A percentile compares a stretch with the other conserved stretches of the same genome.
phyloP scores from a whole-genome alignment of 2,329 filamentous ascomycete genomes.

The Peltaster fructicola region DNA sequence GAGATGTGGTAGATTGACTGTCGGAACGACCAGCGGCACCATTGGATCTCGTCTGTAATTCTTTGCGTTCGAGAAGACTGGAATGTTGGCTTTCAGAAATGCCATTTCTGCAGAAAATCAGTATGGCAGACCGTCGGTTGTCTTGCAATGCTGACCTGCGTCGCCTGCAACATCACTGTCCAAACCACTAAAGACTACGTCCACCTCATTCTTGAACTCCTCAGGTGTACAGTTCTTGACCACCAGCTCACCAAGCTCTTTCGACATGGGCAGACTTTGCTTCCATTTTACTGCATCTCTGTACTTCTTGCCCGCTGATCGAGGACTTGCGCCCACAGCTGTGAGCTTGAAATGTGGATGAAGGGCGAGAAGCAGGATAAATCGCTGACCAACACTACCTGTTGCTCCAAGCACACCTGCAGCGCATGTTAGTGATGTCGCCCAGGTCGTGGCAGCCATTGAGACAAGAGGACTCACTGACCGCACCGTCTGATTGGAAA shows the following conservation, averaged over 20 bases:
- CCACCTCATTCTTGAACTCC: conserved; percentile 66
- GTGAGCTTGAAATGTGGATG: conserved; percentile 78
- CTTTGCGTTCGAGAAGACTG: conserved; percentile 95
- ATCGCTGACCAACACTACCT: conserved; percentile 86
- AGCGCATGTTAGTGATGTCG: conserved; percentile 3
- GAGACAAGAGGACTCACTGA: conserved; percentile 17
- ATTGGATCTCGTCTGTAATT: conserved; percentile 85
- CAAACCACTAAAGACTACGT: conserved; percentile 81
- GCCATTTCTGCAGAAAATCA: conserved; percentile 49
- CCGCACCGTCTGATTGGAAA: conserved; percentile 37
- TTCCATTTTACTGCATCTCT: conserved; percentile 92
- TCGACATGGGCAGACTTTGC: conserved; percentile 67
- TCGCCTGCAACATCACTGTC: conserved; percentile 87
- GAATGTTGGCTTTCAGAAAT: conserved; percentile 72
- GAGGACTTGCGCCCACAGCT: conserved; percentile 73
- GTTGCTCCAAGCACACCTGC: conserved; percentile 67
- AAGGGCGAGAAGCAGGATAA: conserved; percentile 76
- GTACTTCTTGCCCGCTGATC: conserved; percentile 86
- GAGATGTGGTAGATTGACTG: conserved; percentile 79
- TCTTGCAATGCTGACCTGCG: conserved; percentile 43
- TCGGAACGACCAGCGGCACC: conserved; percentile 85
- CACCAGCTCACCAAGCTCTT: conserved; percentile 57
- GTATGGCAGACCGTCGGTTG: not conserved
- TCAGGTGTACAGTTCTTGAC: conserved; percentile 71
- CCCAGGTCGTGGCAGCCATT: conserved; percentile 3